Percentiles rank a stretch among this genome's conserved stretches.
These are phyloP conservation scores for Herpetospermum pedunculosum DNA, from an alignment of 306 rosid species.

Conservation along the genomic window DNA sequence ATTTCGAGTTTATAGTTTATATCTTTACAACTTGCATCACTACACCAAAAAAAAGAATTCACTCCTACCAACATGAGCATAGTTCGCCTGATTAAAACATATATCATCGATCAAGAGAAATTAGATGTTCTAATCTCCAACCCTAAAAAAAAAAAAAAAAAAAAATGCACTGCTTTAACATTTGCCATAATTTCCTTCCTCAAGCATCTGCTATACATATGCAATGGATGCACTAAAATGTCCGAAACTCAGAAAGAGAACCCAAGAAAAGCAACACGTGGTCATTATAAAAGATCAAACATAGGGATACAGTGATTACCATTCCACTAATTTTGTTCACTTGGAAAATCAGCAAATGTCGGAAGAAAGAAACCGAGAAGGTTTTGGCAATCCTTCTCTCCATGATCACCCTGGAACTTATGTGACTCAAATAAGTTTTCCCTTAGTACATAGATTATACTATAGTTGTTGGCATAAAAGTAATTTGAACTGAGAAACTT, in stretches of 20 bases:
- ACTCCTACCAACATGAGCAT: no score
- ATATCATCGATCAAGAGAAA: no score
- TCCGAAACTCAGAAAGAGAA: neutral
- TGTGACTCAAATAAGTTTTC: conserved; percentile 50
- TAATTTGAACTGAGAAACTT: conserved; percentile 53
- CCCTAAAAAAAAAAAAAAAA: no score
- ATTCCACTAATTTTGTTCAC: conserved; percentile 5
- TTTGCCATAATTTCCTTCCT: no score
- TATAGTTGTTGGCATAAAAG: conserved; percentile 93
- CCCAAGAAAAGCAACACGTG: neutral
- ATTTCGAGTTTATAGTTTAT: no score
- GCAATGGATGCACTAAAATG: neutral
- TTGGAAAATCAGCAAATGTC: conserved; percentile 43
- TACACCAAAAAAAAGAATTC: no score
- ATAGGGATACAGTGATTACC: neutral
- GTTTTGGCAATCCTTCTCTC: conserved; percentile 69
- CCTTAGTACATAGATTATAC: conserved; percentile 68
- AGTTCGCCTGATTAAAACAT: no score
- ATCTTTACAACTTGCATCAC: no score
- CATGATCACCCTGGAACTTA: conserved; percentile 36
- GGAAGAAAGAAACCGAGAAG: conserved; percentile 49
- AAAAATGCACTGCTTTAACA: no score
- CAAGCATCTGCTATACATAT: no score
- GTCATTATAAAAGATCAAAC: neutral
- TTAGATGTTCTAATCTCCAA: no score